Evolutionary conservation across 176 grass and related monocot species (phyloP).

Genomic region (Leersia perrieri): DNA sequence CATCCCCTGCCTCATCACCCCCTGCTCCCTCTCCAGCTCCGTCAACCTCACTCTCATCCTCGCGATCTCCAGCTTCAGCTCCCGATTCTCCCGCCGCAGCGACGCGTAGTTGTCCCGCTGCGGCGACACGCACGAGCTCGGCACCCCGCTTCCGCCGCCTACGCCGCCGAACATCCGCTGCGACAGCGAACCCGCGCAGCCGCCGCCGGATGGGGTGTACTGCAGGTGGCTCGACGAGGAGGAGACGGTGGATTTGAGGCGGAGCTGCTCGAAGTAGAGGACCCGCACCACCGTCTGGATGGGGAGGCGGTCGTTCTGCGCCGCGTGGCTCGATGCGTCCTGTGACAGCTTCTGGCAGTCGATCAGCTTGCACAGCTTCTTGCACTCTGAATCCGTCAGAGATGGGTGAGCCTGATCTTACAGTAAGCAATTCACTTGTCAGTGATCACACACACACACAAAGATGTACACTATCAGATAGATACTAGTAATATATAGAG

Average conservation of each 20-base stretch:
- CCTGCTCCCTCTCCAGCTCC: slow-evolving; percentile 79
- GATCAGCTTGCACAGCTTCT: slow-evolving; percentile 90
- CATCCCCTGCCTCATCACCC: slow-evolving; percentile 58
- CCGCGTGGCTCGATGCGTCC: slow-evolving; percentile 66
- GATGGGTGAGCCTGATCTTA: slow-evolving; percentile 71
- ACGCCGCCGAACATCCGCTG: not conserved
- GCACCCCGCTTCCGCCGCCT: slow-evolving; percentile 12
- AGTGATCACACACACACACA: too few species aligned
- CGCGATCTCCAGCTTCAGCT: slow-evolving; percentile 82
- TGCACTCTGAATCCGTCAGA: slow-evolving; percentile 86
- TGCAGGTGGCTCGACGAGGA: too few species aligned
- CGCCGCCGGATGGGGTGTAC: not conserved
- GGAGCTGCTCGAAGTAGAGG: slow-evolving; percentile 83
- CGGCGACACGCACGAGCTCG: slow-evolving; percentile 43
- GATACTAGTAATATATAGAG: not conserved
- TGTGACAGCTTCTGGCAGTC: slow-evolving; percentile 70
- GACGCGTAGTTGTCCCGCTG: slow-evolving; percentile 74
- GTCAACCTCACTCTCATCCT: slow-evolving; percentile 77
- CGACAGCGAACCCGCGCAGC: not conserved
- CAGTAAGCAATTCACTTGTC: not conserved
- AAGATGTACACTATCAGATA: too few species aligned
- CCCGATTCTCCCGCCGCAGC: slow-evolving; percentile 76
- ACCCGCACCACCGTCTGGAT: slow-evolving; percentile 66
- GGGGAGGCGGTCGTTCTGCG: slow-evolving; percentile 80
- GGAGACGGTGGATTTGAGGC: too few species aligned